These are phyloP conservation scores for Ustilaginoidea virens DNA, from an alignment of 2,329 filamentous ascomycete species.

Conservation along the genomic window DNA sequence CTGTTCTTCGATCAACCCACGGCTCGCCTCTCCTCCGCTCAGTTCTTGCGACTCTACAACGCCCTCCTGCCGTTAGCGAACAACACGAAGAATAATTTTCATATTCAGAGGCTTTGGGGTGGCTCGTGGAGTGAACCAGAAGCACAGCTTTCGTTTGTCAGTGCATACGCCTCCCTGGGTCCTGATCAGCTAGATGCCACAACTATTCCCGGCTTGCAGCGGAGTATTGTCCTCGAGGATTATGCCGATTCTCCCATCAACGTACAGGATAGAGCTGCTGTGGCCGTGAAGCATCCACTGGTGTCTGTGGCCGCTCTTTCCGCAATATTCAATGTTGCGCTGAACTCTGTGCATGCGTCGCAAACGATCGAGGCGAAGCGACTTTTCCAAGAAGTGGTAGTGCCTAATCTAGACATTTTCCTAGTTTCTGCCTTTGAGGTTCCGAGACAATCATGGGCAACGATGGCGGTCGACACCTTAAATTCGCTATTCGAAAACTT, in stretches of 20 bases:
- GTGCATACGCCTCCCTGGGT: conserved; percentile 65
- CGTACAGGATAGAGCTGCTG: conserved; percentile 35
- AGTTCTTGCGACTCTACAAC: conserved; percentile 71
- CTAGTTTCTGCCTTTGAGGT: conserved; percentile 65
- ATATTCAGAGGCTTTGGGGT: conserved; percentile 83
- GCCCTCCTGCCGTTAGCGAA: conserved; percentile 59
- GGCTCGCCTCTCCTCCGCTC: conserved; percentile 58
- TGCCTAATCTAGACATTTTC: conserved; percentile 65
- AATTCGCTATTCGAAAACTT: conserved; percentile 72
- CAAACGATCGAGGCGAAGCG: conserved; percentile 48
- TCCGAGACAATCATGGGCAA: conserved; percentile 56
- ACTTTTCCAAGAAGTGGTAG: conserved; percentile 50
- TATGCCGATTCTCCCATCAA: conserved; percentile 33
- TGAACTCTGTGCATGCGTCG: conserved; percentile 44
- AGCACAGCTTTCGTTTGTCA: conserved; percentile 86
- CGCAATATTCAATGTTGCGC: conserved; percentile 48
- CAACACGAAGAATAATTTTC: conserved; percentile 37
- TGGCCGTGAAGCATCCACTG: conserved; percentile 69
- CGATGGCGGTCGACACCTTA: conserved; percentile 58
- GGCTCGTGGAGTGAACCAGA: conserved; percentile 76
- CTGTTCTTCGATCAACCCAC: conserved; percentile 67
- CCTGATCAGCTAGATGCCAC: conserved; percentile 67
- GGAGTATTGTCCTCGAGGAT: conserved; percentile 53
- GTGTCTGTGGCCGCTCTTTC: conserved; percentile 76
- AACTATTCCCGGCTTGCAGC: conserved; percentile 66